These are phyloP conservation scores for Obba rivulosa DNA, from an alignment of 768 basidiomycete genomes.

Conservation along the genomic window DNA sequence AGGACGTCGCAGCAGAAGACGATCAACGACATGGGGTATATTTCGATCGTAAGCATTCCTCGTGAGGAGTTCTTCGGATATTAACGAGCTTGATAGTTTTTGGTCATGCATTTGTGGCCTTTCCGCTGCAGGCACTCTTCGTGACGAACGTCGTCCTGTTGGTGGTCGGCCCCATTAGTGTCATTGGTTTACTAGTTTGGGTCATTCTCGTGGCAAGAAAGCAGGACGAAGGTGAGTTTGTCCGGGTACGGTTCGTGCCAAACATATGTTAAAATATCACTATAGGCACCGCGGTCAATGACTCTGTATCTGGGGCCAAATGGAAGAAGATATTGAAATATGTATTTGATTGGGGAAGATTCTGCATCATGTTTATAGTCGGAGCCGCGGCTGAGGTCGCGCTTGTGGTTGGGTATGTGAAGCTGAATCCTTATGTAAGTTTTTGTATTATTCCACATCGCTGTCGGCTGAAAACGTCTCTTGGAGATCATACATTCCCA, in stretches of 20 bases:
- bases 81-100: slow-evolving; percentile 43
- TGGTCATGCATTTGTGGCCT: slow-evolving; percentile 45
- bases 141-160: slow-evolving; percentile 56
- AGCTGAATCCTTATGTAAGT: slow-evolving; percentile 63
- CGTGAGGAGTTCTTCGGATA: not conserved
- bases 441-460: not conserved
- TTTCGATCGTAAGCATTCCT: slow-evolving; percentile 57
- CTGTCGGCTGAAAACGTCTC: slow-evolving; percentile 2
- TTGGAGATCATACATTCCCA: slow-evolving; percentile 58
- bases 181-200: slow-evolving; percentile 40
- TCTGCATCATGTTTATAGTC: slow-evolving; percentile 55
- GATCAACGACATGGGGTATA: slow-evolving; percentile 43
- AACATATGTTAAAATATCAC: too few relatives aligned
- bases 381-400: slow-evolving; percentile 40
- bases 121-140: slow-evolving; percentile 46
- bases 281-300: too few relatives aligned
- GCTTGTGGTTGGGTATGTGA: slow-evolving; percentile 43
- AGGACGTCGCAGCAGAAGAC: slow-evolving; percentile 16
- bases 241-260: too few relatives aligned
- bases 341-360: slow-evolving; percentile 49
- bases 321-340: slow-evolving; percentile 23
- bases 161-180: slow-evolving; percentile 53
- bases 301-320: too few relatives aligned
- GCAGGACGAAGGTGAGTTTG: slow-evolving; percentile 10
- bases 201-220: slow-evolving; percentile 22